These are phyloP conservation scores for Trypanosoma platydactyli DNA, from an alignment of 208 protist species.

Conservation along the genomic window DNA sequence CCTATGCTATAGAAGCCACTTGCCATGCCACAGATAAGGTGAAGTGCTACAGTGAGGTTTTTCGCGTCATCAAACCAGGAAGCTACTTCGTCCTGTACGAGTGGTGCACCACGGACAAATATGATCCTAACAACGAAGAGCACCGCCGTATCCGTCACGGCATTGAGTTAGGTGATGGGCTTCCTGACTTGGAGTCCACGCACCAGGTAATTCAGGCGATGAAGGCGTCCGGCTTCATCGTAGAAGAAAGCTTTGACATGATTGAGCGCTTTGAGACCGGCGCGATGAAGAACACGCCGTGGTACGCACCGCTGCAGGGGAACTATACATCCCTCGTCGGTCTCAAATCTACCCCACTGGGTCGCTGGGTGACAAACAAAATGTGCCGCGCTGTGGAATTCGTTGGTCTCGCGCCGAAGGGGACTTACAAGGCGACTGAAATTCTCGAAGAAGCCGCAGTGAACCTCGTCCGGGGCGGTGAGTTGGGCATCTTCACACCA, in stretches of 20 bases:
- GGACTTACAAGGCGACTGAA: slow-evolving; percentile 79
- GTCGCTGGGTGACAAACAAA: slow-evolving; percentile 73
- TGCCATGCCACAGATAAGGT: slow-evolving; percentile 95
- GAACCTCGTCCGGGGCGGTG: slow-evolving; percentile 87
- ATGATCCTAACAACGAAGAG: slow-evolving; percentile 87
- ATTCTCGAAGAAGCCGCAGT: slow-evolving; percentile 91
- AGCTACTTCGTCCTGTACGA: slow-evolving; percentile 94
- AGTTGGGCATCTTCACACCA: slow-evolving; percentile 93
- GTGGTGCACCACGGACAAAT: slow-evolving; percentile 95
- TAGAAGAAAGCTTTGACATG: slow-evolving; percentile 81
- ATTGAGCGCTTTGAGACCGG: slow-evolving; percentile 59
- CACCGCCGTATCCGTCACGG: slow-evolving; percentile 88
- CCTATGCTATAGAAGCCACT: slow-evolving; percentile 96
- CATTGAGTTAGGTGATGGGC: slow-evolving; percentile 95
- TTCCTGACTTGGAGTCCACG: slow-evolving; percentile 89
- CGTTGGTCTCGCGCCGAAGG: slow-evolving; percentile 64
- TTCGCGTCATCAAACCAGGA: slow-evolving; percentile 93
- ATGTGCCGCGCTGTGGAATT: slow-evolving; percentile 83
- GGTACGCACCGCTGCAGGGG: slow-evolving; percentile 87
- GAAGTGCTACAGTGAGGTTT: slow-evolving; percentile 93
- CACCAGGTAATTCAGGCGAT: slow-evolving; percentile 78
- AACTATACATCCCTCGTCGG: slow-evolving; percentile 73
- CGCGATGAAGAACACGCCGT: slow-evolving; percentile 81
- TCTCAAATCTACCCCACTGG: slow-evolving; percentile 79
- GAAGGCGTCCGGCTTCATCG: slow-evolving; percentile 91